Base-by-base conservation (phyloP, 2,329 filamentous ascomycete species). In the Colletotrichum zoysiae region DNA sequence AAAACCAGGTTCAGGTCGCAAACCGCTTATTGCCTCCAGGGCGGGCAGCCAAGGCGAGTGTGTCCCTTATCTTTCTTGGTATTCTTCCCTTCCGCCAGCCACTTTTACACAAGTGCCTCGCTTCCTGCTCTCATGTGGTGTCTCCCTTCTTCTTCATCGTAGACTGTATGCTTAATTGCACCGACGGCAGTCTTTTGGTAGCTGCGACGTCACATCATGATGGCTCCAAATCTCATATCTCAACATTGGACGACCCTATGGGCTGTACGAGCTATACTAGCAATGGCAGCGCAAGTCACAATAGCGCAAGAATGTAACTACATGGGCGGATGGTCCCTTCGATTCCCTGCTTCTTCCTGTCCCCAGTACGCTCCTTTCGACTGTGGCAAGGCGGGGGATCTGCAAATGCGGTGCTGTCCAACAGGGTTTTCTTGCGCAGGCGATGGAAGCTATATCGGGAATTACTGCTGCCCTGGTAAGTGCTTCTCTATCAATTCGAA, bases 311-410 rank as follows among this genome's bases (percentile, higher is more conserved):
- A 61, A 8, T 61, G 58, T 20, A 50, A 61, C 30, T 50, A 50
- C 33, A 20, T 42, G 11, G 44, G 58, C 58, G 58, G 58, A 30
- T 61, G 58, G 58, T 61, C 58, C 4, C 58, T 61, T 12, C 42
- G 58, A 16, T 61, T 50, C 33, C 58, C 58, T n/a, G n/a, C 9
- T 11, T 61, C 58, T 35, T 61, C 58, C 30, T 61, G 58, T 48
- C 58, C 58, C 2, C 58, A 50, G 3, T 42, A 61, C 20, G 58
- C 58, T 26, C 58, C 58, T 23, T 61, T 61, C 42, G 58, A 61
- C 2, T 61, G 58, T 50, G 58, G 58, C 26, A 61, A 61, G n/a
- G 58, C 58, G 9, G 44, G 58, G 14, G 58, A 44, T 35, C 30
- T 61, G 6, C 44, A 61, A 14, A 42, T 18, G 30, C 44, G 58